Evolutionary conservation across 2,329 filamentous ascomycete species (phyloP).

Genomic region (Ceratocystis harringtonii): DNA sequence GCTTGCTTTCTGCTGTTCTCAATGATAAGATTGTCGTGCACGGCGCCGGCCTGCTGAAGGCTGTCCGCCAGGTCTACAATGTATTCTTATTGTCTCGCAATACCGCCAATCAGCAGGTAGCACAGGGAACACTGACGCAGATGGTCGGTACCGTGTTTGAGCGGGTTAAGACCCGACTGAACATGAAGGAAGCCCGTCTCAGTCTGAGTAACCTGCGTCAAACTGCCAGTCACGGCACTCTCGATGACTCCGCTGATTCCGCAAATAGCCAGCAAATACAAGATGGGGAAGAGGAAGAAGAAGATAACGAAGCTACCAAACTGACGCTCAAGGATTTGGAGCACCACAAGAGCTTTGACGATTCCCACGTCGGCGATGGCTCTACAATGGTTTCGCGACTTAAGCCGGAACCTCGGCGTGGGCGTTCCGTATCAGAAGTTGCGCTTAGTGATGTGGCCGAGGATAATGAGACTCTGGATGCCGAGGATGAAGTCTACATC

Average conservation of each 20-base stretch:
- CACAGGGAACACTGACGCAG: slow-evolving; percentile 90
- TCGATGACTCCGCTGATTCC: slow-evolving; percentile 25
- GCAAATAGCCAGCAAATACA: slow-evolving; percentile 26
- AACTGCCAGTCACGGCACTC: slow-evolving; percentile 37
- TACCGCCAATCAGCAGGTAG: slow-evolving; percentile 88
- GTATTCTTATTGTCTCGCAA: slow-evolving; percentile 93
- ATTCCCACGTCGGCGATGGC: slow-evolving; percentile 50
- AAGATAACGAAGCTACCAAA: slow-evolving; percentile 31
- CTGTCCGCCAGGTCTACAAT: slow-evolving; percentile 95
- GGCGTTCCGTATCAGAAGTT: slow-evolving; percentile 38
- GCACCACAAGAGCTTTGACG: slow-evolving; percentile 52
- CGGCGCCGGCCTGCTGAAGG: slow-evolving; percentile 87
- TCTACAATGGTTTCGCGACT: slow-evolving; percentile 52
- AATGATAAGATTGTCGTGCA: slow-evolving; percentile 99
- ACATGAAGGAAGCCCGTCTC: slow-evolving; percentile 69
- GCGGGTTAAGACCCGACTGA: slow-evolving; percentile 70
- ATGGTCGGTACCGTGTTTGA: slow-evolving; percentile 99
- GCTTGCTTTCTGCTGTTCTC: slow-evolving; percentile 79
- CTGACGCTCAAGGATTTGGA: slow-evolving; percentile 53
- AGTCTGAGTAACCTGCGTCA: slow-evolving; percentile 39
- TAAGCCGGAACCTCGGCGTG: slow-evolving; percentile 32
- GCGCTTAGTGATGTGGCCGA: slow-evolving; percentile 39
- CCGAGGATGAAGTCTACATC: slow-evolving; percentile 90
- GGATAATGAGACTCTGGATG: slow-evolving; percentile 47
- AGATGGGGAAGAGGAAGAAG: slow-evolving; percentile 27